phyloP scores from a whole-genome alignment of 371 early-diverging fungal genomes.

The Saksenaea vasiformis region DNA sequence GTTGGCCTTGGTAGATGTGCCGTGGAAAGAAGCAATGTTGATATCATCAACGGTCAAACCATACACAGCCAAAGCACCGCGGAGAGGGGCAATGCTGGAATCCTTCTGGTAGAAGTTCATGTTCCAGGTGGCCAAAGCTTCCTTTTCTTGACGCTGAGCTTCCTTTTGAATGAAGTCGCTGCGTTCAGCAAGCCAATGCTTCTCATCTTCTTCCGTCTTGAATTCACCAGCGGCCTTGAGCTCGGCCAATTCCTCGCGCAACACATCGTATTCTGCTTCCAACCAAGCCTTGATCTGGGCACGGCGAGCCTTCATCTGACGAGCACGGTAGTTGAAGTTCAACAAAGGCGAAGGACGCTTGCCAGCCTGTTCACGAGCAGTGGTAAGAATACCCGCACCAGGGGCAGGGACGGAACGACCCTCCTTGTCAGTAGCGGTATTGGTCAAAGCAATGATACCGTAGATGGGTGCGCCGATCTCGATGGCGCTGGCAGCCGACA shows the following conservation, averaged over 20 bases:
- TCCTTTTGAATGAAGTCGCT: slow-evolving; percentile 85
- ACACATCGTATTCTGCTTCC: slow-evolving; percentile 74
- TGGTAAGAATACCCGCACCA: slow-evolving; percentile 94
- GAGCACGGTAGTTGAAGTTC: slow-evolving; percentile 88
- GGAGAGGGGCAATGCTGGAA: slow-evolving; percentile 85
- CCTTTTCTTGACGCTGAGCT: slow-evolving; percentile 84
- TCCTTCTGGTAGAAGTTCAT: slow-evolving; percentile 89
- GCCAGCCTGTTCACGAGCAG: slow-evolving; percentile 79
- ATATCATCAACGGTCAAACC: slow-evolving; percentile 94
- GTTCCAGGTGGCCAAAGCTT: slow-evolving; percentile 81
- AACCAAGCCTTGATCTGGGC: slow-evolving; percentile 87
- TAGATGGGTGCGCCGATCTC: slow-evolving; percentile 96
- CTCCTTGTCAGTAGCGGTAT: slow-evolving; percentile 96
- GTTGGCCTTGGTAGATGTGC: slow-evolving; percentile 95
- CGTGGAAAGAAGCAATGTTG: slow-evolving; percentile 97
- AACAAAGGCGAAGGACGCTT: slow-evolving; percentile 78
- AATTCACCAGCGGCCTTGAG: slow-evolving; percentile 67
- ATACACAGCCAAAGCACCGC: slow-evolving; percentile 90
- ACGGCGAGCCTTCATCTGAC: slow-evolving; percentile 81
- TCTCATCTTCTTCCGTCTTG: slow-evolving; percentile 61
- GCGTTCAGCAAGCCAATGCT: slow-evolving; percentile 72
- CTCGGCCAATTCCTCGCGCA: slow-evolving; percentile 76
- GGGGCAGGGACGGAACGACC: slow-evolving; percentile 96
- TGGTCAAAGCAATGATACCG: slow-evolving; percentile 90
- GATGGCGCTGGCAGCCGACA: slow-evolving; percentile 88